phyloP scores from a whole-genome alignment of 495 filamentous ascomycete species.

The Peziza echinospora region DNA sequence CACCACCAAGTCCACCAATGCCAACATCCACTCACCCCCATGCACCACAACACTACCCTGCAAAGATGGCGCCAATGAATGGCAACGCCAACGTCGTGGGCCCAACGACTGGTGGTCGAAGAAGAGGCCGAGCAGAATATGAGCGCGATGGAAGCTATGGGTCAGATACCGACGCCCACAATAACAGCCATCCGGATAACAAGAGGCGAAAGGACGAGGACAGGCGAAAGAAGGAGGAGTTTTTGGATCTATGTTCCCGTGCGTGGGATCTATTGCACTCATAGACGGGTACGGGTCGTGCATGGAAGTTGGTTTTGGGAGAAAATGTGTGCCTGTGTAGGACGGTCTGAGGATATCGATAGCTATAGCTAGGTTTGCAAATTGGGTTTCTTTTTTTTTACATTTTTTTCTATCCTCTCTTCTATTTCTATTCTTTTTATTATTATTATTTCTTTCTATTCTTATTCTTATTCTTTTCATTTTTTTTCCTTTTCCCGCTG shows the following conservation, averaged over 20 bases:
- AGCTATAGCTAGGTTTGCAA: not conserved
- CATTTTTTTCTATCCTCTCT: not conserved
- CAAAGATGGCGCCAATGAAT: conserved; percentile 21
- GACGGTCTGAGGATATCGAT: not conserved
- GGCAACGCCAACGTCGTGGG: conserved; percentile 13
- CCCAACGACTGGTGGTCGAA: conserved; percentile 32
- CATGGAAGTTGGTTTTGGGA: conserved; percentile 9
- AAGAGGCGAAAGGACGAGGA: conserved; percentile 69
- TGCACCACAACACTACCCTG: conserved; percentile 21
- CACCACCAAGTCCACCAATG: conserved; percentile 60
- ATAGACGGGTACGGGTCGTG: conserved; percentile 30
- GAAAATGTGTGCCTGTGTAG: not conserved
- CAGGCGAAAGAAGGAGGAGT: conserved; percentile 81
- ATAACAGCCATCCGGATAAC: conserved; percentile 31
- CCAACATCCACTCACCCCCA: conserved; percentile 13
- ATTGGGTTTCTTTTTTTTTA: not conserved
- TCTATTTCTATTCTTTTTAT: not conserved
- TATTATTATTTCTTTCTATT: not conserved
- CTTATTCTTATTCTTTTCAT: not conserved
- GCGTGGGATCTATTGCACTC: conserved; percentile 98
- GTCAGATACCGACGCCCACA: conserved; percentile 34
- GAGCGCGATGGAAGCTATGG: conserved; percentile 57
- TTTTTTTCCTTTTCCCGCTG: not conserved
- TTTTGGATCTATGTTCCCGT: conserved; percentile 60
- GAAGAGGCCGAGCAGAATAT: conserved; percentile 68